These are phyloP conservation scores for Candida sanyaensis DNA, from an alignment of 1,139 yeast genomes.

Conservation along the genomic window DNA sequence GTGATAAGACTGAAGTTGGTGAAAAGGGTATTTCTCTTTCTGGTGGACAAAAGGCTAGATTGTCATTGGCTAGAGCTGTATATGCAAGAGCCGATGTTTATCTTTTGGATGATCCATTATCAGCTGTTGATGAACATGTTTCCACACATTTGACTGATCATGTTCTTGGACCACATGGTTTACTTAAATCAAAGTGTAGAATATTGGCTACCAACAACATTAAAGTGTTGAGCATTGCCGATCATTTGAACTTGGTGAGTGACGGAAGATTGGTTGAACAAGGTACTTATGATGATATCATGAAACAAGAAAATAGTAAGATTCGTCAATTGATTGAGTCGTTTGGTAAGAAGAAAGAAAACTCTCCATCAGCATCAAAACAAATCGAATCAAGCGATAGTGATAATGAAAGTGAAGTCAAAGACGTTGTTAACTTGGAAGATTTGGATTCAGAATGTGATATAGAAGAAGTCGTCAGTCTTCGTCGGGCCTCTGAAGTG, in stretches of 20 bases:
- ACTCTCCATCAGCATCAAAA: conserved; percentile 12
- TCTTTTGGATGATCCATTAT: conserved; percentile 35
- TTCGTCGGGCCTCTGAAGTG: conserved; percentile 73
- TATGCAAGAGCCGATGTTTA: conserved; percentile 40
- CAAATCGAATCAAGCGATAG: conserved; percentile 7
- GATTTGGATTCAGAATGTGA: conserved; percentile 37
- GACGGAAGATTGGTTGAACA: conserved; percentile 80
- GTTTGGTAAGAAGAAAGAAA: conserved; percentile 60
- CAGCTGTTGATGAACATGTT: conserved; percentile 41
- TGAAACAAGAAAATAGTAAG: conserved; percentile 53
- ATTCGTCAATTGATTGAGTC: conserved; percentile 69
- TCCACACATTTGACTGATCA: conserved; percentile 35
- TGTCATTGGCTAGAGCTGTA: conserved; percentile 41
- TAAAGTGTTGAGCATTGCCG: conserved; percentile 79
- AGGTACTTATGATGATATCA: conserved; percentile 64
- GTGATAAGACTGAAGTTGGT: conserved; percentile 42
- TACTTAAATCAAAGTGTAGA: conserved; percentile 73
- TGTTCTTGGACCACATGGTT: conserved; percentile 77
- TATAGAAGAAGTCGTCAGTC: conserved; percentile 37
- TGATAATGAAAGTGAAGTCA: conserved; percentile 12
- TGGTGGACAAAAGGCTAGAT: conserved; percentile 44
- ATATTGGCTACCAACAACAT: conserved; percentile 89
- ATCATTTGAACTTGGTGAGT: conserved; percentile 68
- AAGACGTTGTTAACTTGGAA: conserved; percentile 19
- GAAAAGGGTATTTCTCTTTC: conserved; percentile 43